A percentile compares a stretch with the other conserved stretches of the same genome.
Evolutionary conservation across 768 basidiomycete species (phyloP).

Genomic region (Lyophyllum atratum): DNA sequence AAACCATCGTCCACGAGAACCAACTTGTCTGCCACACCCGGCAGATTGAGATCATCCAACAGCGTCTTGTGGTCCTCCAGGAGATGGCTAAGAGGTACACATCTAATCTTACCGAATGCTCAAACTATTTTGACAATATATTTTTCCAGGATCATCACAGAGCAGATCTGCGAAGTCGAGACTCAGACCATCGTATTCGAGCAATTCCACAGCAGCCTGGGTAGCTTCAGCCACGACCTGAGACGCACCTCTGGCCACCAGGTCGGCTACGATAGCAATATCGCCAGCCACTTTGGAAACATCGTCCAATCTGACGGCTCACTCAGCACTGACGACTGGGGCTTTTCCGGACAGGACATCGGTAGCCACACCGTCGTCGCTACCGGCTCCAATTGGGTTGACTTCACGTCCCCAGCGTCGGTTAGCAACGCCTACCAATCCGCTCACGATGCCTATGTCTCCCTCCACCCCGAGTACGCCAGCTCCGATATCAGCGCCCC

Average conservation of each 20-base stretch:
- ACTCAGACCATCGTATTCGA: constrained; percentile 37
- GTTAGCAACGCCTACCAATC: constrained; percentile 23
- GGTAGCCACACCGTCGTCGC: constrained; percentile 28
- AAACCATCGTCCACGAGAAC: constrained; percentile 25
- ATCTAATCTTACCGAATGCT: neutral
- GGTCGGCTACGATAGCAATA: constrained; percentile 33
- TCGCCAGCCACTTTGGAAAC: constrained; percentile 29
- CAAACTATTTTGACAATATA: neutral
- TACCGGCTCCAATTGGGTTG: constrained; percentile 29
- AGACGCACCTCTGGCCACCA: constrained; percentile 27
- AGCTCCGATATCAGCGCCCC: neutral
- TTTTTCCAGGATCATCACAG: constrained; percentile 26
- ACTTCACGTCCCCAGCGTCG: constrained; percentile 21
- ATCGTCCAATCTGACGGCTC: constrained; percentile 30
- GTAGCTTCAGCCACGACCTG: constrained; percentile 32
- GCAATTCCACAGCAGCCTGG: constrained; percentile 32
- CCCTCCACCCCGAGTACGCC: constrained; percentile 10
- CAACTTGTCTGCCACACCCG: constrained; percentile 30
- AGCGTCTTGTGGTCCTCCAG: constrained; percentile 34
- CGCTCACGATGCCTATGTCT: constrained; percentile 15
- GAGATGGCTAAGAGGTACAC: constrained; percentile 35
- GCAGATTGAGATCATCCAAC: constrained; percentile 31
- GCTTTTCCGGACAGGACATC: constrained; percentile 32
- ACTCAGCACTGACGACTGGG: constrained; percentile 30
- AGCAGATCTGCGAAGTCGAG: constrained; percentile 37